These are phyloP conservation scores for Cupressus sempervirens DNA, from an alignment of 75 land plant species.

Conservation along the genomic window DNA sequence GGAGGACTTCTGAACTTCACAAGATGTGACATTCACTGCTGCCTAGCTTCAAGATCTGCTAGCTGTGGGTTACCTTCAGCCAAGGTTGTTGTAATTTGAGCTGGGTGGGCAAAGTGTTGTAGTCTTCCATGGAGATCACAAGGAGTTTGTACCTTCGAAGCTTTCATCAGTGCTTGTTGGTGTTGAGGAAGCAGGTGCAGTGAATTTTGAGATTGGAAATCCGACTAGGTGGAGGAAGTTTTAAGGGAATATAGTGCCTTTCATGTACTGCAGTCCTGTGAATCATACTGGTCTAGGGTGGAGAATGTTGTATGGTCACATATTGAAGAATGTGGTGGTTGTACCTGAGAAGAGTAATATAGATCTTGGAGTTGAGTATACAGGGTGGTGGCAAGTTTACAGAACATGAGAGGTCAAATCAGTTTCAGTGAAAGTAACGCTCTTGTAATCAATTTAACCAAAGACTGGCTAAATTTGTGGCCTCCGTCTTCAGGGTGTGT, in stretches of 20 bases:
- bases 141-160: too few relatives aligned
- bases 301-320: slow-evolving; percentile 85
- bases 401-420: too few relatives aligned
- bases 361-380: slow-evolving; percentile 67
- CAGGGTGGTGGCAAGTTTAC: slow-evolving; percentile 52
- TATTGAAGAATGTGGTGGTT: slow-evolving; percentile 83
- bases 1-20: slow-evolving; percentile 80
- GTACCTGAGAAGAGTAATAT: slow-evolving; percentile 52
- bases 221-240: too few relatives aligned
- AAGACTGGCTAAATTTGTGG: neutral
- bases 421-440: neutral
- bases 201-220: too few relatives aligned
- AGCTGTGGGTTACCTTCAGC: slow-evolving; percentile 89
- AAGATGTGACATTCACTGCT: slow-evolving; percentile 72
- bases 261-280: too few relatives aligned
- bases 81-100: slow-evolving; percentile 69
- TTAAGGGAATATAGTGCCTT: too few relatives aligned
- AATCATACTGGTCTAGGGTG: too few relatives aligned
- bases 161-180: too few relatives aligned
- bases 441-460: neutral
- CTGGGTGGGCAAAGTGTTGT: slow-evolving; percentile 44
- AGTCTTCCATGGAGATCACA: too few relatives aligned
- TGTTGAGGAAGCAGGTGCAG: too few relatives aligned
- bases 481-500: neutral
- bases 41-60: slow-evolving; percentile 95